phyloP scores from a whole-genome alignment of 768 basidiomycete species.

The Russula lepida region DNA sequence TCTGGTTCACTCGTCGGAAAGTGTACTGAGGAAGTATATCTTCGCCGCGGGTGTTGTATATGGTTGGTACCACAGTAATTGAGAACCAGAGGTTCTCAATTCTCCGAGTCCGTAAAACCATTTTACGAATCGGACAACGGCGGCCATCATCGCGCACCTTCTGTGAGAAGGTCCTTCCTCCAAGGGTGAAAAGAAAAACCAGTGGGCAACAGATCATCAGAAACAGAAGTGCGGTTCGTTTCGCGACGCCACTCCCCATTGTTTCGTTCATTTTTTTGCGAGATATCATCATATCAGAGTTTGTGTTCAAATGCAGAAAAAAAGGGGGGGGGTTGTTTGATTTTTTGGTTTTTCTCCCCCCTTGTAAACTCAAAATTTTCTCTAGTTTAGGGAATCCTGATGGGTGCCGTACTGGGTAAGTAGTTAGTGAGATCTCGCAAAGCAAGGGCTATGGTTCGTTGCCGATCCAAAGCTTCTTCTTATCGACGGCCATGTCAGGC shows the following conservation, averaged over 20 bases:
- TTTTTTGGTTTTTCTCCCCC: neutral
- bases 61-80: too few relatives aligned
- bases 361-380: neutral
- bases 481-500: neutral
- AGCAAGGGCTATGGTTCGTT: neutral
- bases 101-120: too few relatives aligned
- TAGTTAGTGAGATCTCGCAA: neutral
- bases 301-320: neutral
- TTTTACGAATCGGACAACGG: too few relatives aligned
- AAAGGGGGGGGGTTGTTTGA: neutral
- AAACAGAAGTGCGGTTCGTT: neutral
- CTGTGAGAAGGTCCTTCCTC: neutral
- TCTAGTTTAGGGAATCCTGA: neutral
- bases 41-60: too few relatives aligned
- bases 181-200: neutral
- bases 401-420: too few relatives aligned
- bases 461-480: neutral
- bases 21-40: too few relatives aligned
- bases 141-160: too few relatives aligned
- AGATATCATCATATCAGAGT: neutral
- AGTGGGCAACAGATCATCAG: neutral
- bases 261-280: neutral
- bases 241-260: conserved; percentile 5
- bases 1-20: too few relatives aligned
- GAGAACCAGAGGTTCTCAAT: too few relatives aligned